A percentile compares a stretch with the other conserved stretches of the same genome.
phyloP scores from a whole-genome alignment of 257 asterid genomes.

The Vinca minor region DNA sequence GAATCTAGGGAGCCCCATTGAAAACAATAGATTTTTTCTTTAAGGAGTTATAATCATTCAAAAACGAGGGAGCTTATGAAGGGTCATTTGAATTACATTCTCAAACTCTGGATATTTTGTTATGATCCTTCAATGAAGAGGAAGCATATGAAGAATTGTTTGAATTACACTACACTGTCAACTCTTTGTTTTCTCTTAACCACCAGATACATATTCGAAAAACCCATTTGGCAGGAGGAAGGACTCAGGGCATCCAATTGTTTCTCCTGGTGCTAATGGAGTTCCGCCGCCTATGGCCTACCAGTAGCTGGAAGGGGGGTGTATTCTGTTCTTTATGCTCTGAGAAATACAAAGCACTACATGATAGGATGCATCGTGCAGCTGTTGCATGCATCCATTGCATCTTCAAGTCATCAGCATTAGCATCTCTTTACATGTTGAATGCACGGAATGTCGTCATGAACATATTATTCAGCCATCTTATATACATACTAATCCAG shows the following conservation, averaged over 20 bases:
- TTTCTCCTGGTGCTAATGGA: constrained; percentile 49
- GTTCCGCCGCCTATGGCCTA: constrained; percentile 55
- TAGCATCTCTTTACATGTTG: constrained; percentile 42
- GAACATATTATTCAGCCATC: constrained; percentile 33
- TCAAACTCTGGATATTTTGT: no score
- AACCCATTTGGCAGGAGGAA: constrained; percentile 94
- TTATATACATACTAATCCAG: constrained; percentile 27
- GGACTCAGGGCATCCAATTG: constrained; percentile 44
- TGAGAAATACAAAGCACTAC: constrained; percentile 51
- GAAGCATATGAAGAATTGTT: background rate
- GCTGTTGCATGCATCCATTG: constrained; percentile 88
- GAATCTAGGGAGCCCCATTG: background rate
- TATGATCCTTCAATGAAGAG: background rate
- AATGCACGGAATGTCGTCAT: constrained; percentile 32
- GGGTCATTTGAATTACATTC: background rate
- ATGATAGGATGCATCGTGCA: constrained; percentile 88
- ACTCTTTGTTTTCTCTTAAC: constrained; percentile 48
- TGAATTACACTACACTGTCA: background rate
- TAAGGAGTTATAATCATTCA: background rate
- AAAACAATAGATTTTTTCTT: background rate
- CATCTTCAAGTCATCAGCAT: constrained; percentile 69
- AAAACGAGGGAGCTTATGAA: background rate
- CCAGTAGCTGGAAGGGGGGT: constrained; percentile 87
- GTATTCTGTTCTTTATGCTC: constrained; percentile 65
- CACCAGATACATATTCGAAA: constrained; percentile 75